Base-by-base conservation (phyloP, 2,329 filamentous ascomycete genomes). In the Colletotrichum simmondsii region DNA sequence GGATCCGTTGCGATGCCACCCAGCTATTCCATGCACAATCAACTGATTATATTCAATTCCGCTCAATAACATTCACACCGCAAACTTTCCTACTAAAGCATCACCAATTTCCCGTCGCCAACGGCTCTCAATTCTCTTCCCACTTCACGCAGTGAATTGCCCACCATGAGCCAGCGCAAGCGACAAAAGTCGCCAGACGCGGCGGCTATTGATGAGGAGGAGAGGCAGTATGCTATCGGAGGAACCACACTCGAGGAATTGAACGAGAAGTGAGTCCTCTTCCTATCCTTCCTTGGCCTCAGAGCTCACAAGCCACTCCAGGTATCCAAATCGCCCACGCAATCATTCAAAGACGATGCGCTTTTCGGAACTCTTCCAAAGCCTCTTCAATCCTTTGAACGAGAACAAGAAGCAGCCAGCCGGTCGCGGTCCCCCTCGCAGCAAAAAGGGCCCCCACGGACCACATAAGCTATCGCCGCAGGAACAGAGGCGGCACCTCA, bases 341-440 rank as follows among this genome's bases (percentile, higher is more conserved):
- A 99, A 98, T 76, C 90, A 93, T 77, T 91, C 91, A 52, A 91
- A 90, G 74, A 98, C 96, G 0, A 85, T 97, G 11, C 90, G 91
- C 5, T 99, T 99, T 79, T 93, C 94, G 72, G 92, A 94, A 4
- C 87, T 99, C 0, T 95, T 93, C 80, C 85, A 88, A 19, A 87
- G 88, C 28, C 87, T 99, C 0, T 98, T 99, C 85, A 93, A 97
- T 77, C 95, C 95, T 0, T 82, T 92, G 7, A 89, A 86, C 69
- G 92, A 96, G 37, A 95, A 94, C 79, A 95, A 93, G 77, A 95
- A 95, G 79, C 91, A 95, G 81, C 91, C 91, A 1, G 83, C 89
- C 1, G 90, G 89, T 0, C 85, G 87, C 4, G 85, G 86, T 1
- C 81, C 86, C 10, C 84, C 87, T 30, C 87, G 90, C 46, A 84